Conservation (phyloP, 2,329 filamentous ascomycete genomes). For the Dactylellina sp. region DNA sequence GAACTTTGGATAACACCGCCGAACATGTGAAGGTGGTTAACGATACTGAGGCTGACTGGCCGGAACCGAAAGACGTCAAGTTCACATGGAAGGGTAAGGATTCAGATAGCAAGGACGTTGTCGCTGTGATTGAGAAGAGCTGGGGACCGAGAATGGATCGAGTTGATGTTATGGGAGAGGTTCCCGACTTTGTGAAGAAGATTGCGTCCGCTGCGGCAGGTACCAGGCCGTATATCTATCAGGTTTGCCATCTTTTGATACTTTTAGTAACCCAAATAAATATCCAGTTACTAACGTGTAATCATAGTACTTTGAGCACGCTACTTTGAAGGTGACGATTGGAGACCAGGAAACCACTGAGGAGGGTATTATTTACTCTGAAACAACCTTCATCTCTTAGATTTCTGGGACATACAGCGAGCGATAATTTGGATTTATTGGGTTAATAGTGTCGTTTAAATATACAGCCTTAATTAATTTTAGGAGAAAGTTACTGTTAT, state of each 20-base stretch:
- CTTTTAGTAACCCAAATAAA: slow-evolving; percentile 2
- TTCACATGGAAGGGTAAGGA: slow-evolving; percentile 78
- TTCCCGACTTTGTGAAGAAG: slow-evolving; percentile 93
- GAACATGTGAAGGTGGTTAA: slow-evolving; percentile 76
- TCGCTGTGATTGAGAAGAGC: slow-evolving; percentile 75
- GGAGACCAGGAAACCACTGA: slow-evolving; percentile 83
- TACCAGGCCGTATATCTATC: slow-evolving; percentile 97
- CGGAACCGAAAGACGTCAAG: slow-evolving; percentile 80
- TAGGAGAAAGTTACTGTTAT: background rate
- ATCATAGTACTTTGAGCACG: slow-evolving; percentile 76
- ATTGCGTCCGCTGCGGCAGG: slow-evolving; percentile 89
- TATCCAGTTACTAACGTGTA: slow-evolving; percentile 15
- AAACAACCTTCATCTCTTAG: slow-evolving; percentile 94
- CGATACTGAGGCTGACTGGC: slow-evolving; percentile 87
- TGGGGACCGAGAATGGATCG: slow-evolving; percentile 80
- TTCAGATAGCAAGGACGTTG: slow-evolving; percentile 78
- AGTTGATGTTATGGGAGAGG: slow-evolving; percentile 95
- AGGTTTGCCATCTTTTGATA: slow-evolving; percentile 69
- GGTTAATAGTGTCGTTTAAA: background rate
- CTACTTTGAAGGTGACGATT: slow-evolving; percentile 84
- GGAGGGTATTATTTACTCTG: slow-evolving; percentile 78
- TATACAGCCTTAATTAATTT: slow-evolving; percentile 52
- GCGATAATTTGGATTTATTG: background rate
- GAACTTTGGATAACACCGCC: slow-evolving; percentile 71
- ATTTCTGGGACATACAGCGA: background rate